Percentiles rank a stretch among this genome's conserved stretches.
Conservation (phyloP, 768 basidiomycete species). For the Agrocybe praecox region DNA sequence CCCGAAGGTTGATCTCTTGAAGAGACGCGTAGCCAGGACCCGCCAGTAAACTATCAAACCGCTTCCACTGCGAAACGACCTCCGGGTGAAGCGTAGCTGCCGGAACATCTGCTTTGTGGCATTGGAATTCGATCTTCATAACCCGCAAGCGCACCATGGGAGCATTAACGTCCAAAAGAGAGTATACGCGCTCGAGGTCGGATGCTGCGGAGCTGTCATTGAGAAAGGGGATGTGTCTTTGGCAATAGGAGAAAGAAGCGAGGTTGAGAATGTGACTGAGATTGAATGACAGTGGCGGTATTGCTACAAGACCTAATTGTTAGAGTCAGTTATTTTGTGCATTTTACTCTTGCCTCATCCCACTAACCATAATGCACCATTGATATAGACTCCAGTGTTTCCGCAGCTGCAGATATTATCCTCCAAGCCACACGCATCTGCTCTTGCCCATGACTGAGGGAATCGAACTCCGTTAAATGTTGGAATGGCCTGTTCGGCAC, state of each 20-base stretch:
- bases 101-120: neutral
- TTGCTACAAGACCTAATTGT: neutral
- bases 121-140: conserved; percentile 1
- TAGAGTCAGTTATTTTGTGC: neutral
- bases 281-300: neutral
- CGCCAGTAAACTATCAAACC: neutral
- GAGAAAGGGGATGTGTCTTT: neutral
- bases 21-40: neutral
- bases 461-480: neutral
- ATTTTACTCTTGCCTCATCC: neutral
- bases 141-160: conserved; percentile 1
- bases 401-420: neutral
- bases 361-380: conserved; percentile 4
- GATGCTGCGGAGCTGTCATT: neutral
- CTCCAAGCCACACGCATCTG: neutral
- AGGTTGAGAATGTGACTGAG: neutral
- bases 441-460: conserved; percentile 1
- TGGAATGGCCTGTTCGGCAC: neutral
- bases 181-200: neutral
- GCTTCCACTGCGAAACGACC: neutral
- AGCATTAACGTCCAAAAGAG: neutral
- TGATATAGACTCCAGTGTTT: neutral
- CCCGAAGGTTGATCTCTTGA: neutral
- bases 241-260: neutral
- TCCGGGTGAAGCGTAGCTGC: neutral